Conservation (phyloP, 257 asterid species). For the Petrea volubilis region DNA sequence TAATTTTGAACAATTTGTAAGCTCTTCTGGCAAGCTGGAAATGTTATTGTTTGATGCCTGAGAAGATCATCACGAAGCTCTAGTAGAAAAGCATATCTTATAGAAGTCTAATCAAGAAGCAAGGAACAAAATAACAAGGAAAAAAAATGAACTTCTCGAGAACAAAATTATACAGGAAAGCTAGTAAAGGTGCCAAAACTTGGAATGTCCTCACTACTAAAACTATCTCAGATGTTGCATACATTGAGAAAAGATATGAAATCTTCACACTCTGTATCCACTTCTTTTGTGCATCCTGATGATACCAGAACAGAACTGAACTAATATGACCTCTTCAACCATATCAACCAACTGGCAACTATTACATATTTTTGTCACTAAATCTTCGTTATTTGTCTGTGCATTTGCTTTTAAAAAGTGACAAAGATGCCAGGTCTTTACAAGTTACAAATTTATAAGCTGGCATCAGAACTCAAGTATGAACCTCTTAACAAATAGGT, state of each 20-base stretch:
- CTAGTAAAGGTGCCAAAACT: slow-evolving; percentile 21
- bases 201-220: slow-evolving; percentile 7
- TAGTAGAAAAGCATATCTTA: slow-evolving; percentile 14
- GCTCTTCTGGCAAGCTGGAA: slow-evolving; percentile 85
- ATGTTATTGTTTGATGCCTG: slow-evolving; percentile 92
- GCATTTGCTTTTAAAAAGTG: not conserved
- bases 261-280: slow-evolving; percentile 1
- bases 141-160: slow-evolving; percentile 13
- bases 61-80: slow-evolving; percentile 30
- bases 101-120: not conserved
- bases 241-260: not conserved
- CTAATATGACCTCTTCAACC: slow-evolving; percentile 8
- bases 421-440: not conserved
- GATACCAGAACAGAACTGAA: not conserved
- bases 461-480: not conserved
- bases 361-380: slow-evolving; percentile 5
- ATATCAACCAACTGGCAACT: slow-evolving; percentile 14
- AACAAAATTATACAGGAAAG: slow-evolving; percentile 6
- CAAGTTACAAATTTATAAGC: not conserved
- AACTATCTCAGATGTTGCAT: not conserved
- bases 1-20: slow-evolving; percentile 74
- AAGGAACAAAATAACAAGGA: slow-evolving; percentile 11
- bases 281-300: slow-evolving; percentile 3
- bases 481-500: slow-evolving; percentile 15
- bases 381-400: not conserved